Percentiles rank a stretch among this genome's conserved stretches.
Conservation (phyloP, 768 basidiomycete genomes). For the Mycena crocata region DNA sequence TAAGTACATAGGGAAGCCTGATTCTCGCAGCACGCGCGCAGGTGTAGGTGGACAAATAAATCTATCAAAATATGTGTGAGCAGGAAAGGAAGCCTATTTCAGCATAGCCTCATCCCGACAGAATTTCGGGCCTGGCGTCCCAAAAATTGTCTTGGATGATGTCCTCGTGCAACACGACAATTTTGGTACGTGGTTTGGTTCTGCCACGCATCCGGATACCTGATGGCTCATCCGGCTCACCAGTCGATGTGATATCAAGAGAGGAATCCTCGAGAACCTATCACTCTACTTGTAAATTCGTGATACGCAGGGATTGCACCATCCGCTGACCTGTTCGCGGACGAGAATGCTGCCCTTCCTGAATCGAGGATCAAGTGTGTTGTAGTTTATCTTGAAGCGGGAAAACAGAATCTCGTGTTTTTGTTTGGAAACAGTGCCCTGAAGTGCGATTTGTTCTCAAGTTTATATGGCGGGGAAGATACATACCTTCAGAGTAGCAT, state of each 20-base stretch:
- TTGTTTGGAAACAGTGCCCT: constrained; percentile 91
- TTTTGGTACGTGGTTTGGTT: constrained; percentile 53
- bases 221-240: background rate
- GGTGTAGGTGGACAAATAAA: too few relatives aligned
- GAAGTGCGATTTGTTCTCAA: background rate
- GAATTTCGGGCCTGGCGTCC: constrained; percentile 66
- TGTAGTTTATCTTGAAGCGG: constrained; percentile 90
- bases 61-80: too few relatives aligned
- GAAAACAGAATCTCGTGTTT: constrained; percentile 94
- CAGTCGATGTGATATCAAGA: background rate
- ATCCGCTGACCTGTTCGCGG: constrained; percentile 63
- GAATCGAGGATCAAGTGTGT: constrained; percentile 73
- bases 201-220: constrained; percentile 34
- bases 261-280: constrained; percentile 9
- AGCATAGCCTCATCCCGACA: constrained; percentile 57
- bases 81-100: too few relatives aligned
- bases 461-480: background rate
- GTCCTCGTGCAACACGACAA: constrained; percentile 82
- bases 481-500: constrained; percentile 77
- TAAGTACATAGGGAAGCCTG: too few relatives aligned
- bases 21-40: too few relatives aligned
- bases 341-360: constrained; percentile 89
- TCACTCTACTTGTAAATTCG: background rate
- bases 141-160: constrained; percentile 88
- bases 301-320: background rate